Evolutionary conservation across 2,329 filamentous ascomycete genomes (phyloP), one percentile per base, ranked within the genome.

Genomic region (Neoascochyta sp.): DNA sequence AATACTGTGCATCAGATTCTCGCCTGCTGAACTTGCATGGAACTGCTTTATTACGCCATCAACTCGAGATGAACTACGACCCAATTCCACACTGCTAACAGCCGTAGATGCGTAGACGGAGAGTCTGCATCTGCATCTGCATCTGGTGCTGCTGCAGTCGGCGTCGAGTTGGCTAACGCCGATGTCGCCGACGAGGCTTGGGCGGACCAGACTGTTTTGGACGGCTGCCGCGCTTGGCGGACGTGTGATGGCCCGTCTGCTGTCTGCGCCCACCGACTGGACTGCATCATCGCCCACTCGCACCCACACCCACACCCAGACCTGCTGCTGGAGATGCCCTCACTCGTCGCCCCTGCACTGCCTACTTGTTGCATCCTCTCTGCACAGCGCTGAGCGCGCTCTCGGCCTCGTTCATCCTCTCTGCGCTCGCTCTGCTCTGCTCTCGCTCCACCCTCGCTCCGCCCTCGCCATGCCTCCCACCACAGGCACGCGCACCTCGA

Each of bases 401-500:
- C 38, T 44, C 41, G 32, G 32, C 39, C 45, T 33, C 34, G 32
- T 41, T 35, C 41, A 41, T 34, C 27, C 39, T 21, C 39, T 29
- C 31, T 28, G 39, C 46, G 39, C 40, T 34, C 34, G 22, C 29
- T 36, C 34, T 36, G 41, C 43, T 45, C n/a, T n/a, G n/a, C n/a
- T n/a, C n/a, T n/a, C n/a, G n/a, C n/a, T n/a, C n/a, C n/a, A n/a
- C n/a, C n/a, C n/a, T n/a, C n/a, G n/a, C n/a, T n/a, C n/a, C n/a
- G n/a, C n/a, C n/a, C n/a, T n/a, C n/a, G 50, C 40, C 32, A 63
- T 63, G 59, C 59, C 59, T 33, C 59, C 59, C 13, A 54, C 57
- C 14, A 45, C 47, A 33, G 54, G 48, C 43, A 59, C 57, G 12
- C 50, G 59, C 38, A 47, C 54, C 19, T 69, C 68, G 23, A 67